Base-by-base conservation (phyloP, 768 basidiomycete genomes). In the Phylloporus sp. region DNA sequence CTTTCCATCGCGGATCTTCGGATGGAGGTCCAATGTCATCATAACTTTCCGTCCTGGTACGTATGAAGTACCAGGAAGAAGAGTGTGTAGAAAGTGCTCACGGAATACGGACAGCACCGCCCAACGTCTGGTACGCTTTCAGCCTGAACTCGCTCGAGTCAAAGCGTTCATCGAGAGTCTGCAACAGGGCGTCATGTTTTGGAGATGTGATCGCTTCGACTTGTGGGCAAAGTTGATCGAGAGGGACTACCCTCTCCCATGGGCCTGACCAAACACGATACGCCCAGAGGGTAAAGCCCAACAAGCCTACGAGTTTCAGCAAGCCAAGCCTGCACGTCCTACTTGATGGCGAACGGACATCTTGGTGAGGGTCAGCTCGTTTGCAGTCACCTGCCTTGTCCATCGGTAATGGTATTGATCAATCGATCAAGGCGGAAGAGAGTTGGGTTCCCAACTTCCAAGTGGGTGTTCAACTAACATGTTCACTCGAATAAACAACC, bases 31-130 rank as follows among this genome's bases (percentile, higher is more conserved):
- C 74, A 68, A 81, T 73, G 50, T 71, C 69, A 53, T 83, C 80
- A 53, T 67, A 81, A 5, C 75, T 76, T 59, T 81, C 79, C 10
- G 81, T 82, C 16, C 80, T 82, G 22, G 40, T 22, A 32, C n/a
- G 15, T 35, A 42, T 6, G 47, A n/a, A 16, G 6, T 41, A 61
- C 43, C 16, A 46, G 35, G 5, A 4, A 26, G 23, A 28, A 15
- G 0, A 13, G 9, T 11, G n/a, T 43, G 13, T n/a, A 46, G 23
- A 31, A 23, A 31, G 27, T 23, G 27, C 56, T 48, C 45, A 70
- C 63, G 67, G 68, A 16, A 75, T 67, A 28, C 65, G 58, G 6
- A 75, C 65, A 4, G 70, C 72, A 3, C 67, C 74, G 12, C 70
- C 62, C 28, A 74, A 57, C 38, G 59, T 72, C 36, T 68, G 64